Conservation (phyloP, 768 basidiomycete genomes). For the Tylopilus intermedius region DNA sequence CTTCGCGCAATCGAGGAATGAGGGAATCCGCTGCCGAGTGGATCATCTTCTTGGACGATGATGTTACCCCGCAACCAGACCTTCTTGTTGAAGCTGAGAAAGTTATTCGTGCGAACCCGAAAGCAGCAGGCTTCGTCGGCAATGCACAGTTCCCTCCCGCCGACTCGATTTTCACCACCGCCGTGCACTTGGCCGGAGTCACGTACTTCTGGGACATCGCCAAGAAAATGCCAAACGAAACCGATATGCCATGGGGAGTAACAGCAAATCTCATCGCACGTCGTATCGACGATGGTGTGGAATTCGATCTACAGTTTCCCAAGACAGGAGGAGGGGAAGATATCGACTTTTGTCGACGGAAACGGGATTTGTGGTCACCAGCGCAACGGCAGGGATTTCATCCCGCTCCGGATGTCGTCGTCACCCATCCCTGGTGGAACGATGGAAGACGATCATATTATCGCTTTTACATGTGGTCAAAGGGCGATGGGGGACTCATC, state of each 20-base stretch:
- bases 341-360: conserved; percentile 52
- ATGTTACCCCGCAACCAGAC: conserved; percentile 40
- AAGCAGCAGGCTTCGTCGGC: conserved; percentile 54
- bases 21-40: conserved; percentile 53
- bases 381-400: conserved; percentile 39
- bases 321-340: conserved; percentile 65
- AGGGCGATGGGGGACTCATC: conserved; percentile 51
- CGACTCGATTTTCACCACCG: conserved; percentile 45
- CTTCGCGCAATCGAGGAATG: conserved; percentile 52
- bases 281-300: conserved; percentile 41
- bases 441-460: conserved; percentile 41
- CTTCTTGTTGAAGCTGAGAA: conserved; percentile 45
- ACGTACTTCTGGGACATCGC: conserved; percentile 64
- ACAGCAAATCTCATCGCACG: conserved; percentile 55
- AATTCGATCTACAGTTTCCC: conserved; percentile 46
- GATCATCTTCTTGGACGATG: conserved; percentile 60
- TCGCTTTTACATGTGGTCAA: conserved; percentile 56
- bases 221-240: conserved; percentile 35
- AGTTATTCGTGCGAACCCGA: conserved; percentile 41
- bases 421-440: conserved; percentile 58
- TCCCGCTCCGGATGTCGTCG: conserved; percentile 45
- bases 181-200: conserved; percentile 51
- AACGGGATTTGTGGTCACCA: conserved; percentile 35
- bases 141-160: conserved; percentile 46
- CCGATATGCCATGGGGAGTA: conserved; percentile 58